A percentile compares a stretch with the other conserved stretches of the same genome.
These are phyloP conservation scores for Termitomyces sp. DNA, from an alignment of 768 basidiomycete species.

Conservation along the genomic window DNA sequence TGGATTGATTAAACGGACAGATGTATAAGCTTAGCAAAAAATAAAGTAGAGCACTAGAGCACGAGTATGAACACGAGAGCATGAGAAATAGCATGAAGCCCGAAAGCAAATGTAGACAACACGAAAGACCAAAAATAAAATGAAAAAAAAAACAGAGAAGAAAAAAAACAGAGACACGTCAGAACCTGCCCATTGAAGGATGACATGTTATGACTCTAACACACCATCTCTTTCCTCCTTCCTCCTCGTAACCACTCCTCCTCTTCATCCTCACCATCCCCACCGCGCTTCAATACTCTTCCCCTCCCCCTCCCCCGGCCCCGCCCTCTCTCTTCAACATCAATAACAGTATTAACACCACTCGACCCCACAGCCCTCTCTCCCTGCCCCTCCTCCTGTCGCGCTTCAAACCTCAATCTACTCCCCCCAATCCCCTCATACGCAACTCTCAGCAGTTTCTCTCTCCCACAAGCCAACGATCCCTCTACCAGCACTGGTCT, in stretches of 20 bases:
- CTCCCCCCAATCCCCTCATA: conserved; percentile 60
- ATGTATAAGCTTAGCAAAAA: neutral
- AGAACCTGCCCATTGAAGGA: neutral
- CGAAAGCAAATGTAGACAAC: neutral
- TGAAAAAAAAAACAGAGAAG: neutral
- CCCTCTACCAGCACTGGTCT: conserved; percentile 45
- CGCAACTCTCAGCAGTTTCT: conserved; percentile 52
- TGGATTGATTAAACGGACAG: neutral
- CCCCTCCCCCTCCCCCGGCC: neutral
- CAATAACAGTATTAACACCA: neutral
- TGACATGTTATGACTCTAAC: neutral
- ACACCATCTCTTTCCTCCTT: neutral
- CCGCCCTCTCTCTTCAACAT: neutral
- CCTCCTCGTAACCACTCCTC: neutral
- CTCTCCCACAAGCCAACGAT: conserved; percentile 47
- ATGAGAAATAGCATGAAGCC: neutral
- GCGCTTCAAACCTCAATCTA: conserved; percentile 25
- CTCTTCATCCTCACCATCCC: neutral
- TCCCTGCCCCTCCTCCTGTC: neutral
- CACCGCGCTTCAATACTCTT: neutral
- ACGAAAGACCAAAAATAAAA: neutral
- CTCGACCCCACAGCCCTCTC: neutral
- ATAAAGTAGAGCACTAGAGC: neutral
- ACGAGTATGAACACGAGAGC: neutral
- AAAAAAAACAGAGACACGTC: neutral